These are phyloP conservation scores for Tulasnella sp. DNA, from an alignment of 768 basidiomycete genomes.

Conservation along the genomic window DNA sequence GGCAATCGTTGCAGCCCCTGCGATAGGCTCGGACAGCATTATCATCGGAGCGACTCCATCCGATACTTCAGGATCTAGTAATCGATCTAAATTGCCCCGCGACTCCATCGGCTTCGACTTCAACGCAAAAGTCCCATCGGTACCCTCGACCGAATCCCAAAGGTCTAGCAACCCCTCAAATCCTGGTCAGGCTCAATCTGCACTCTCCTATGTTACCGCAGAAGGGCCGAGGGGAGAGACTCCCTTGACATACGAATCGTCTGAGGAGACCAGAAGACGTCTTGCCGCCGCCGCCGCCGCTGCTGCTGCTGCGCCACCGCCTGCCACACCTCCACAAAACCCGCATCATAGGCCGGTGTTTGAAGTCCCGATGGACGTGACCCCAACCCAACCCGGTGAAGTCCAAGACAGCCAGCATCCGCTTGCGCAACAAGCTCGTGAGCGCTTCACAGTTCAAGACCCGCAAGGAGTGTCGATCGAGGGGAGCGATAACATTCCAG, in stretches of 20 bases:
- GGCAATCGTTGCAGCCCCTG: not conserved
- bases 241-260: not conserved
- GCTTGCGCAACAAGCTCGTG: not conserved
- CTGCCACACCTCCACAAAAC: slow-evolving; percentile 1
- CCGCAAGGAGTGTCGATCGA: not conserved
- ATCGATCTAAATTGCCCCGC: not conserved
- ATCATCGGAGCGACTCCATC: slow-evolving; percentile 9
- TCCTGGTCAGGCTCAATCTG: slow-evolving; percentile 8
- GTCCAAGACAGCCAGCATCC: slow-evolving; percentile 23
- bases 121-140: not conserved
- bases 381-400: slow-evolving; percentile 16
- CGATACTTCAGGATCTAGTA: slow-evolving; percentile 6
- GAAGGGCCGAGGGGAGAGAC: not conserved
- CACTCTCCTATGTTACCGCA: too few species aligned
- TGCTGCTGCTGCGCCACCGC: not conserved
- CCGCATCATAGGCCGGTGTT: not conserved
- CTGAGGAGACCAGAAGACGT: not conserved
- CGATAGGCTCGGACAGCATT: slow-evolving; percentile 12
- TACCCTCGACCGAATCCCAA: slow-evolving; percentile 13
- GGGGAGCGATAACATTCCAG: not conserved
- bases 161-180: not conserved
- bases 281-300: not conserved
- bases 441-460: not conserved
- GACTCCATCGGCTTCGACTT: slow-evolving; percentile 21
- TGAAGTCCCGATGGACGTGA: not conserved